Percentiles rank a stretch among this genome's conserved stretches.
Conservation (phyloP, 2,329 filamentous ascomycete species). For the Aspergillus sp. region DNA sequence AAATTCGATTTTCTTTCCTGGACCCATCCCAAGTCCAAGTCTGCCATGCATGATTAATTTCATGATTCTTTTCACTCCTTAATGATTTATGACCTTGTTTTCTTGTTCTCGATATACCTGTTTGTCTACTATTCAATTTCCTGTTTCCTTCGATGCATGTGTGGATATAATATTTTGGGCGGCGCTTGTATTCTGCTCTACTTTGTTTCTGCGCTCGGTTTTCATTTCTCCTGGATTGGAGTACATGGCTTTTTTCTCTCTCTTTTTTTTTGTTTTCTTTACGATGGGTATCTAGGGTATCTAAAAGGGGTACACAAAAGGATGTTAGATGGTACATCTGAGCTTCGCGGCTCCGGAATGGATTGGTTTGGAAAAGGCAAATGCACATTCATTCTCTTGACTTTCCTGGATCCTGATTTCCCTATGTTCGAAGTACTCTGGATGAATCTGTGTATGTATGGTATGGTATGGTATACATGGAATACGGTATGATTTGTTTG, state of each 20-base stretch:
- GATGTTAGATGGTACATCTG: too few species aligned
- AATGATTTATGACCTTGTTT: constrained; percentile 15
- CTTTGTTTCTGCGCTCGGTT: constrained; percentile 1
- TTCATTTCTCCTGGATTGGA: background rate
- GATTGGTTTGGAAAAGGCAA: too few species aligned
- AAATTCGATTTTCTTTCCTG: constrained; percentile 49
- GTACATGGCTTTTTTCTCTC: background rate
- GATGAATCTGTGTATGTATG: too few species aligned
- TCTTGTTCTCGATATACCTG: constrained; percentile 1
- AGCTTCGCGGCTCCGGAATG: too few species aligned
- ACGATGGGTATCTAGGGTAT: background rate
- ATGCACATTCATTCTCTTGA: too few species aligned
- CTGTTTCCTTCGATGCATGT: background rate
- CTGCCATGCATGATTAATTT: constrained; percentile 27
- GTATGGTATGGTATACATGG: too few species aligned
- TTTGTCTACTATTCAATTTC: constrained; percentile 1
- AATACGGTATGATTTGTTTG: too few species aligned
- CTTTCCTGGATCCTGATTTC: too few species aligned
- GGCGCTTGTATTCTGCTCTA: constrained; percentile 6
- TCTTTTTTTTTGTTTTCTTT: background rate
- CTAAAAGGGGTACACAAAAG: background rate
- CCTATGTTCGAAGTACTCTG: too few species aligned
- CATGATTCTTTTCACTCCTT: constrained; percentile 2
- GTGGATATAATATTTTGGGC: constrained; percentile 5
- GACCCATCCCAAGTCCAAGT: constrained; percentile 42